A percentile compares a stretch with the other conserved stretches of the same genome.
Conservation (phyloP, 306 rosid species). For the Inga leiocalycina region DNA sequence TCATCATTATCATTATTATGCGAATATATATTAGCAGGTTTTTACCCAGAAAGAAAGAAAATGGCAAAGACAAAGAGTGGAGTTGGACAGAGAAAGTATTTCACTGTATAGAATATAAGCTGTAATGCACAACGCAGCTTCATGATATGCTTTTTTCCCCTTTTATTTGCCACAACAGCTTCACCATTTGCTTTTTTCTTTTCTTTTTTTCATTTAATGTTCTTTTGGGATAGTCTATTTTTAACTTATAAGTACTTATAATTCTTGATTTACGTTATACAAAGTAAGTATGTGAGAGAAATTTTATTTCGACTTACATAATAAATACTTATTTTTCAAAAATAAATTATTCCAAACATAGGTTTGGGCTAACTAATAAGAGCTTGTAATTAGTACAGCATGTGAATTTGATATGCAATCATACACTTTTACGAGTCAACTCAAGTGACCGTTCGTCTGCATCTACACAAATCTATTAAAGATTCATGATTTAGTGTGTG, state of each 20-base stretch:
- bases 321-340: no score
- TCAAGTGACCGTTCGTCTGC: not conserved
- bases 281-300: no score
- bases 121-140: conserved; percentile 10
- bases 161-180: not conserved
- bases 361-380: not conserved
- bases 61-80: not conserved
- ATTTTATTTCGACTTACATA: no score
- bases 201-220: not conserved
- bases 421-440: not conserved
- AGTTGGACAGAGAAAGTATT: not conserved
- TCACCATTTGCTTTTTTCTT: not conserved
- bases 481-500: no score
- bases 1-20: no score
- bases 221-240: no score
- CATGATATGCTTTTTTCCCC: no score
- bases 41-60: conserved; percentile 19
- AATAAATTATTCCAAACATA: no score
- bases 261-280: no score
- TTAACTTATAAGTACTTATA: no score
- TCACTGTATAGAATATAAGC: conserved; percentile 13
- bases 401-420: not conserved
- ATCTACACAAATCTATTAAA: not conserved
- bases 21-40: not conserved
- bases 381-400: not conserved